phyloP scores from a whole-genome alignment of 1,284 basidiomycete genomes.

The Trichosporon sp. region DNA sequence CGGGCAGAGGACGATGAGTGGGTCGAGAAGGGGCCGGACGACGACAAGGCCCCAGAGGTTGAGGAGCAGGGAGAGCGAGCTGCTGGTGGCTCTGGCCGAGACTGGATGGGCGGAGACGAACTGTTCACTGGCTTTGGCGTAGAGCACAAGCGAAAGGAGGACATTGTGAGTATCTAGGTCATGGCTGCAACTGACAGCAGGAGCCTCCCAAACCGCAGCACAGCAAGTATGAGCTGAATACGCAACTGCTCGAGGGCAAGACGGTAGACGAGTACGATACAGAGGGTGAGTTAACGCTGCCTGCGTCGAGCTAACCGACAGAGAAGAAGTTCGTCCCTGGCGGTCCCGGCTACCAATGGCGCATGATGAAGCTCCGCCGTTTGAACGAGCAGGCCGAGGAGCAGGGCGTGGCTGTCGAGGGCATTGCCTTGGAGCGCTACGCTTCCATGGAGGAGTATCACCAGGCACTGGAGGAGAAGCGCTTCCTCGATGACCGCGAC shows the following conservation, averaged over 20 bases:
- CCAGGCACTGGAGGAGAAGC: conserved; percentile 78
- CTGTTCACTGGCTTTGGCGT: conserved; percentile 82
- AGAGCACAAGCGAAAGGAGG: conserved; percentile 64
- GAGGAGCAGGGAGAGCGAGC: conserved; percentile 29
- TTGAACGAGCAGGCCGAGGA: conserved; percentile 87
- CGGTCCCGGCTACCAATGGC: conserved; percentile 89
- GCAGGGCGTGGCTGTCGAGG: conserved; percentile 67
- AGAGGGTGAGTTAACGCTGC: conserved; percentile 38
- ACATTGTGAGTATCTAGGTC: conserved; percentile 56
- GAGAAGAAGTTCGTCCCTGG: conserved; percentile 63
- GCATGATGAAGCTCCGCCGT: conserved; percentile 91
- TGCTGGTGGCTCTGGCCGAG: conserved; percentile 2
- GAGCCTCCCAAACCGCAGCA: conserved; percentile 1
- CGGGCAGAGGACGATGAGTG: conserved; percentile 42
- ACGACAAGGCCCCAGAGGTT: background rate
- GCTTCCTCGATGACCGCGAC: conserved; percentile 75
- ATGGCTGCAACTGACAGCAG: background rate
- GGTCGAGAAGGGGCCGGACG: conserved; percentile 20
- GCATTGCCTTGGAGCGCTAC: conserved; percentile 84
- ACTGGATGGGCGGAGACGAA: conserved; percentile 50
- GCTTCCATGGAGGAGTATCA: conserved; percentile 78
- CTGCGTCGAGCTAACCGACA: conserved; percentile 3
- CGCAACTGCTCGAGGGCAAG: conserved; percentile 63
- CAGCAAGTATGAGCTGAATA: conserved; percentile 70
- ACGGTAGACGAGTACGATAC: conserved; percentile 58